Evolutionary conservation across 176 grass and related monocot species (phyloP), one percentile per base, ranked within the genome.

Genomic region (Metroxylon sagu): DNA sequence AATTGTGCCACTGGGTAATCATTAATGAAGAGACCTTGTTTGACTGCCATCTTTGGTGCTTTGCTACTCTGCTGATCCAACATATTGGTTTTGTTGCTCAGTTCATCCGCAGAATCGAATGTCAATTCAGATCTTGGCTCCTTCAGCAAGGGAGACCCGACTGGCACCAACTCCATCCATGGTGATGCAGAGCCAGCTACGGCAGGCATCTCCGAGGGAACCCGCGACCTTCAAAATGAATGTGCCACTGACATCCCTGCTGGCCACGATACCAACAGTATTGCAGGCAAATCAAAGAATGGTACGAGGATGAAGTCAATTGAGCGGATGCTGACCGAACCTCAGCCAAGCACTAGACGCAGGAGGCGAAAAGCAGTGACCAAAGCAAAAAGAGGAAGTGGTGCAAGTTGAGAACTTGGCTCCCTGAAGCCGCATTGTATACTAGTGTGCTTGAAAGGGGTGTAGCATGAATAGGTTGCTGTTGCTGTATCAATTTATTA

Each of bases 61-160:
- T 43, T 10, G 8, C 7, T 12, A 58, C 58, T 50, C 62, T 35
- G 4, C 1, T 6, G 5, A 59, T 23, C 23, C 48, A 43, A 5
- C 8, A 29, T 53, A 27, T 62, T 18, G 4, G 50, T 52, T 59
- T 70, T 57, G 3, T 12, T 67, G 26, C 66, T 65, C 79, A 98
- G 93, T 60, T 62, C 12, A 51, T 62, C 49, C 25, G 65, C 71
- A 61, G 72, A 67, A 56, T 78, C 72, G 57, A 88, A 88, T 5
- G 66, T 55, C 55, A 80, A 89, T 19, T 82, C 88, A 26, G 75
- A 81, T 50, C 19, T 89, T 29, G 85, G 83, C 61, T 85, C 73
- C 4, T 85, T 76, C 2, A 67, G 49, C 25, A 75, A 79, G 39
- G 84, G 83, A 54, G 79, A 79, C 12, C 81, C 81, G 6, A 79